These are phyloP conservation scores for Salvia sclarea DNA, from an alignment of 305 asterid species.

Conservation along the genomic window DNA sequence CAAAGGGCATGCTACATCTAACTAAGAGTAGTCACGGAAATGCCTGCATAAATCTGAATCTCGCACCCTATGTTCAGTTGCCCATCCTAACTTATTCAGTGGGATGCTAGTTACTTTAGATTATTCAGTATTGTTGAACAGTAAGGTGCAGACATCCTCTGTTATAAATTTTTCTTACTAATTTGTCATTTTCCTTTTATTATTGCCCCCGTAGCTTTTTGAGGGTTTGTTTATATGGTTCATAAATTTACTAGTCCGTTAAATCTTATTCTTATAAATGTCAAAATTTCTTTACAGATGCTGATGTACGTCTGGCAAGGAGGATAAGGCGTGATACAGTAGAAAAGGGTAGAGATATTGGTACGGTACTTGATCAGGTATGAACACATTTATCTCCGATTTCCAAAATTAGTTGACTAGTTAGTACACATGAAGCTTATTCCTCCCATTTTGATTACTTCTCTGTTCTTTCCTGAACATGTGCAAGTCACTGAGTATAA, in stretches of 20 bases:
- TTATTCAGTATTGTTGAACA: slow-evolving; percentile 15
- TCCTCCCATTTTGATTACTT: neutral
- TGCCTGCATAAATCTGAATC: slow-evolving; percentile 6
- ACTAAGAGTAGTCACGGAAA: slow-evolving; percentile 25
- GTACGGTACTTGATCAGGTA: slow-evolving; percentile 93
- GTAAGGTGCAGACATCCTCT: neutral
- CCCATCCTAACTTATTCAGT: slow-evolving; percentile 1
- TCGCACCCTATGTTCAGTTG: slow-evolving; percentile 15
- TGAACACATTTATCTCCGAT: slow-evolving; percentile 24
- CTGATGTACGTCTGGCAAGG: slow-evolving; percentile 97
- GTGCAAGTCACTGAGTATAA: neutral
- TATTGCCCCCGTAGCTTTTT: slow-evolving; percentile 25
- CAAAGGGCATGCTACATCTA: slow-evolving; percentile 11
- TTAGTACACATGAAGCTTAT: neutral
- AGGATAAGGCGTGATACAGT: slow-evolving; percentile 97
- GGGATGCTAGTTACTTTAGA: slow-evolving; percentile 7
- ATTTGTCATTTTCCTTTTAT: slow-evolving; percentile 6
- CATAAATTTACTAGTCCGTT: slow-evolving; percentile 30
- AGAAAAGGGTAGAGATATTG: slow-evolving; percentile 92
- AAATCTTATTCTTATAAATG: slow-evolving; percentile 38
- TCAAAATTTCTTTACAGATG: slow-evolving; percentile 71
- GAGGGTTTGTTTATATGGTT: slow-evolving; percentile 9
- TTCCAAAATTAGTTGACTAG: neutral
- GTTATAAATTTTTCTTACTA: neutral
- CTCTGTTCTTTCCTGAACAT: neutral